Percentiles rank a stretch among this genome's conserved stretches.
Evolutionary conservation across 2,329 filamentous ascomycete genomes (phyloP).

Genomic region (Pseudogymnoascus sp.): DNA sequence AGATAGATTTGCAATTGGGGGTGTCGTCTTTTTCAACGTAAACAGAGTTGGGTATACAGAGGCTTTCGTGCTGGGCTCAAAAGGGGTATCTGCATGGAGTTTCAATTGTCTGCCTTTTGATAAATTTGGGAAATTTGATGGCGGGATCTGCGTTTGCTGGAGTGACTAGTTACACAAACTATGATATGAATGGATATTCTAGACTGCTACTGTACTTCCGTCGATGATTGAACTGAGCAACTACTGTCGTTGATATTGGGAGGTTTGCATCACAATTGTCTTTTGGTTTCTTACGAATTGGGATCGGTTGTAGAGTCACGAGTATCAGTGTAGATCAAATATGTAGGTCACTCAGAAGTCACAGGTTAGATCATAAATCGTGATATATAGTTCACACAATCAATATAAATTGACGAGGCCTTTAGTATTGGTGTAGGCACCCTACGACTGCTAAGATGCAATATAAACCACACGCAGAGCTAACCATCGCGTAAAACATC

Average conservation of each 20-base stretch:
- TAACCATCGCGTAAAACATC: slow-evolving; percentile 8
- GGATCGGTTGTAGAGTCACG: neutral
- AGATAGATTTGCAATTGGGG: slow-evolving; percentile 8
- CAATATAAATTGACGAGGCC: slow-evolving; percentile 10
- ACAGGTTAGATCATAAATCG: slow-evolving; percentile 8
- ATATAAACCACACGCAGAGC: slow-evolving; percentile 4
- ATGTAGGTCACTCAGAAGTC: neutral
- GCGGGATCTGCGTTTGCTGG: neutral
- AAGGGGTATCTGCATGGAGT: slow-evolving; percentile 3
- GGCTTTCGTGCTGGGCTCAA: slow-evolving; percentile 8
- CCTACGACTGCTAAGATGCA: slow-evolving; percentile 8
- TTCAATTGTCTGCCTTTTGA: neutral
- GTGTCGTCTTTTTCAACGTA: neutral
- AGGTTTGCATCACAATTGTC: neutral
- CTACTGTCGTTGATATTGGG: neutral
- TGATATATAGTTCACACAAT: slow-evolving; percentile 11
- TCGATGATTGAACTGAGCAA: neutral
- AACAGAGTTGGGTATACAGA: slow-evolving; percentile 9
- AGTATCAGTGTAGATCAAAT: neutral
- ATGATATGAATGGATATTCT: slow-evolving; percentile 8
- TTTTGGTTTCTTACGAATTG: neutral
- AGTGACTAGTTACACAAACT: neutral
- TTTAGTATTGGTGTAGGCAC: slow-evolving; percentile 6
- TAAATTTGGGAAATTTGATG: slow-evolving; percentile 7
- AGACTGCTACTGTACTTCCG: neutral